Evolutionary conservation across 306 rosid species (phyloP), one percentile per base, ranked within the genome.

Genomic region (Vigna radiata): DNA sequence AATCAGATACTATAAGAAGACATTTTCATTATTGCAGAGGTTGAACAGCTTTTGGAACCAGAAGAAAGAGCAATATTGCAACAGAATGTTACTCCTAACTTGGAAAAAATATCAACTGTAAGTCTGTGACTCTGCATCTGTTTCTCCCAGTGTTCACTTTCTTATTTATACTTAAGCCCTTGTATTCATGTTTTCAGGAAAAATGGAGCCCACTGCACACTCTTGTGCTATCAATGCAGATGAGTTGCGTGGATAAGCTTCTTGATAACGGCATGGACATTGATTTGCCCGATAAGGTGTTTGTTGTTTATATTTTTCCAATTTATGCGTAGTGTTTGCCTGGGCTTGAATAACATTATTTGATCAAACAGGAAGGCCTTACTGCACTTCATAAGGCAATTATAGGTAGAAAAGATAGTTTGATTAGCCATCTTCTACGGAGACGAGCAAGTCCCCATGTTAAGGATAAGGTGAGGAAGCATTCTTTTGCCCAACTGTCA

Each of bases 361-460:
- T 85, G 85, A 71, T 76, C 70, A 81, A 84, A 70, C 86, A 92
- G 98, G 97, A 92, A 61, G 97, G 97, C 48, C 83, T 83, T 81
- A 90, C 90, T n/a, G 97, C 97, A 46, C 98, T 95, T 83, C 98
- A 92, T 54, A 87, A 86, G 79, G 91, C 97, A 74, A 83, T 92
- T 74, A 83, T 95, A 48, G 97, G 97, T 44, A 92, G 81, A 73
- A 95, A 89, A 70, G 96, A 88, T 60, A 90, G 93, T 80, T 91
- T 95, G n/a, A 86, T 86, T 68, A 86, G 91, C 84, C 98, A 92
- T 87, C 97, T 95, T 81, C 80, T 95, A 75, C 85, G 97, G 75
- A 95, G 87, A 92, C 97, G 97, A 72, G 96, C 98, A 74, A 90
- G 80, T 85, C 96, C 97, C 73, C 93, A 86, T 73, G 86, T 88